Conservation (phyloP, 495 filamentous ascomycete genomes). For the Eremomyces bilateralis region DNA sequence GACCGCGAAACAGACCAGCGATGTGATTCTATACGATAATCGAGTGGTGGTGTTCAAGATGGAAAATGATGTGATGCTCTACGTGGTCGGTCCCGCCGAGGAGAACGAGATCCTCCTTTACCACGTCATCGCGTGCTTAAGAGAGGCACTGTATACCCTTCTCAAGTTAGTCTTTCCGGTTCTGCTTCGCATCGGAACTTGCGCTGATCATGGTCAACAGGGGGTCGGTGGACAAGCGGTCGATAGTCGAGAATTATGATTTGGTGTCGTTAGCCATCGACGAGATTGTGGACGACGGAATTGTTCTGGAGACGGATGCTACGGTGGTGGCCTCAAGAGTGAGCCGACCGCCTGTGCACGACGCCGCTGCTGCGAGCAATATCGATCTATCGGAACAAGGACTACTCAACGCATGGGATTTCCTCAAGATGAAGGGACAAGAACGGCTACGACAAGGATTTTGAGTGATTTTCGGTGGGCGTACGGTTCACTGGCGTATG, state of each 20-base stretch:
- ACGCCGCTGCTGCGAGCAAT: slow-evolving; percentile 67
- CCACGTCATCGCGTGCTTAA: slow-evolving; percentile 69
- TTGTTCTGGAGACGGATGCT: slow-evolving; percentile 91
- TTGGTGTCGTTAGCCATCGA: slow-evolving; percentile 75
- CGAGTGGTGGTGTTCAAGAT: slow-evolving; percentile 91
- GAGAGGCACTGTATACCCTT: slow-evolving; percentile 74
- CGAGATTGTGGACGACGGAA: slow-evolving; percentile 89
- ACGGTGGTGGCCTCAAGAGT: slow-evolving; percentile 78
- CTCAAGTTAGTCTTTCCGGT: slow-evolving; percentile 49
- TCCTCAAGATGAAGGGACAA: slow-evolving; percentile 77
- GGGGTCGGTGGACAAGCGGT: slow-evolving; percentile 90
- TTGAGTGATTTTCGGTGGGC: too few species aligned
- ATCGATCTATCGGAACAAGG: slow-evolving; percentile 95
- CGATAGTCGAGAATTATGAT: slow-evolving; percentile 48
- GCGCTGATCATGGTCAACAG: slow-evolving; percentile 18
- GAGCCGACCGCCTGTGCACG: slow-evolving; percentile 75
- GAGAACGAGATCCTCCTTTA: slow-evolving; percentile 96
- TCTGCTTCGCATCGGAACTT: neutral
- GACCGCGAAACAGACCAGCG: slow-evolving; percentile 82
- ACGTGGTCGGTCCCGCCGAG: slow-evolving; percentile 75
- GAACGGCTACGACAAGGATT: slow-evolving; percentile 74
- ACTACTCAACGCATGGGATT: slow-evolving; percentile 81
- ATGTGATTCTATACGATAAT: slow-evolving; percentile 93
- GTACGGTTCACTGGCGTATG: too few species aligned
- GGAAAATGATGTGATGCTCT: slow-evolving; percentile 93